Evolutionary conservation across 176 grass and related monocot genomes (phyloP).

Genomic region (Ensete glaucum): DNA sequence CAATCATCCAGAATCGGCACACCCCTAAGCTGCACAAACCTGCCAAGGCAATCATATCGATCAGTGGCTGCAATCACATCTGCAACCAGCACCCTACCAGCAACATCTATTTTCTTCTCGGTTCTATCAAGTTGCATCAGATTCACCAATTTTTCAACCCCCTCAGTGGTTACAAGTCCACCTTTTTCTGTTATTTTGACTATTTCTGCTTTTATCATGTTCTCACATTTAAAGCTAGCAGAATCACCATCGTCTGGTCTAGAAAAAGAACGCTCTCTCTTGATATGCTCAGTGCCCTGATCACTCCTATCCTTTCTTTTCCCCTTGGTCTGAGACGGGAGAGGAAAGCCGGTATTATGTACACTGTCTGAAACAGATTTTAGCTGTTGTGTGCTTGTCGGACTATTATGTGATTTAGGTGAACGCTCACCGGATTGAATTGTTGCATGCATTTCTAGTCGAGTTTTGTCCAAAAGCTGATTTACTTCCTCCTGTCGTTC

Average conservation of each 20-base stretch:
- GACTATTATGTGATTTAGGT: conserved; percentile 50
- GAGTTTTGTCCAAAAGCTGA: conserved; percentile 58
- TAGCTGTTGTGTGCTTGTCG: conserved; percentile 33
- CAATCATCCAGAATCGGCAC: conserved; percentile 77
- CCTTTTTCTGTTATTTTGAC: conserved; percentile 37
- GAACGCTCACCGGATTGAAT: conserved; percentile 58
- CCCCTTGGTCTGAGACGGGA: conserved; percentile 23
- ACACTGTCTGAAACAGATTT: conserved; percentile 21
- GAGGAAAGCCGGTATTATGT: conserved; percentile 4
- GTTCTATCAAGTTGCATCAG: conserved; percentile 73
- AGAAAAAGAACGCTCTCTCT: conserved; percentile 1
- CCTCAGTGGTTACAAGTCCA: conserved; percentile 54
- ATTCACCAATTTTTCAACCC: conserved; percentile 69
- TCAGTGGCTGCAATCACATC: conserved; percentile 78
- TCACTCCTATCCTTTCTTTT: conserved; percentile 24
- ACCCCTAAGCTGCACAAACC: conserved; percentile 74
- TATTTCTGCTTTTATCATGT: conserved; percentile 18
- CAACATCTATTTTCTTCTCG: conserved; percentile 59
- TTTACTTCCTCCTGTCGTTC: conserved; percentile 83
- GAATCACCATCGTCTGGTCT: conserved; percentile 12
- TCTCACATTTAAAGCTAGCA: conserved; percentile 30
- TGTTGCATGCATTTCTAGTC: conserved; percentile 68
- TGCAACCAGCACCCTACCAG: conserved; percentile 51
- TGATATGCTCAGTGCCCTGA: conserved; percentile 8
- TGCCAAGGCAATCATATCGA: conserved; percentile 51